phyloP scores from a whole-genome alignment of 176 grass and related monocot species.

The Aegilops bicornis region DNA sequence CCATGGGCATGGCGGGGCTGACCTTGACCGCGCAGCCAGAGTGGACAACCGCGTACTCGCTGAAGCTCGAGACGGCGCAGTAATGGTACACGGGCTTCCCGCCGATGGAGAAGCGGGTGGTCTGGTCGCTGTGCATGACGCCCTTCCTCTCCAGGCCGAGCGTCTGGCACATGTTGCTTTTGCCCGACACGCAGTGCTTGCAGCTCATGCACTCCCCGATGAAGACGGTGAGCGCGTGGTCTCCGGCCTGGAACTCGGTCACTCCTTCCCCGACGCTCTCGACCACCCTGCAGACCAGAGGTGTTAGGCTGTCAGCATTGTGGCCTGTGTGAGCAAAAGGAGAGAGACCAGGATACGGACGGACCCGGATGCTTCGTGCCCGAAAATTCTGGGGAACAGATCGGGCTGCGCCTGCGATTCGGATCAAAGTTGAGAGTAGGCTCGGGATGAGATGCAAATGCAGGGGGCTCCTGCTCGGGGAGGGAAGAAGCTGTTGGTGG shows the following conservation, averaged over 20 bases:
- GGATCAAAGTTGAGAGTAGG: constrained; percentile 17
- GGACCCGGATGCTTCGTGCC: constrained; percentile 95
- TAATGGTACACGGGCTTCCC: constrained; percentile 77
- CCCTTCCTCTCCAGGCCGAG: constrained; percentile 86
- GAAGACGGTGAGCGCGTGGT: constrained; percentile 80
- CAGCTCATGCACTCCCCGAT: constrained; percentile 91
- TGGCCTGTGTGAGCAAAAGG: not conserved
- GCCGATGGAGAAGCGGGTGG: constrained; percentile 67
- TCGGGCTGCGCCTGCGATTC: constrained; percentile 60
- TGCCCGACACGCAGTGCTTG: constrained; percentile 74
- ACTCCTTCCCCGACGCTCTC: constrained; percentile 79
- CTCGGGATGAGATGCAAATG: not conserved
- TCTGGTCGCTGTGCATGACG: constrained; percentile 91
- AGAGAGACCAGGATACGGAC: not conserved
- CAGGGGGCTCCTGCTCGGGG: not conserved
- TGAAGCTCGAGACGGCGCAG: constrained; percentile 93
- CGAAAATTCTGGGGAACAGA: constrained; percentile 87
- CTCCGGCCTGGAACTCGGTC: constrained; percentile 70
- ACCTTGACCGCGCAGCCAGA: constrained; percentile 84
- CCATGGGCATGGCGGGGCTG: constrained; percentile 55
- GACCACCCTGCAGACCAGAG: constrained; percentile 54
- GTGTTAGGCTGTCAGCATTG: not conserved
- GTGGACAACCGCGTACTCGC: constrained; percentile 91
- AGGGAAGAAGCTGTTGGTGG: not conserved
- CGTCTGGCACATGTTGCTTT: constrained; percentile 97